These are phyloP conservation scores for Stereum hirsutum DNA, from an alignment of 1,284 basidiomycete genomes.

Conservation along the genomic window DNA sequence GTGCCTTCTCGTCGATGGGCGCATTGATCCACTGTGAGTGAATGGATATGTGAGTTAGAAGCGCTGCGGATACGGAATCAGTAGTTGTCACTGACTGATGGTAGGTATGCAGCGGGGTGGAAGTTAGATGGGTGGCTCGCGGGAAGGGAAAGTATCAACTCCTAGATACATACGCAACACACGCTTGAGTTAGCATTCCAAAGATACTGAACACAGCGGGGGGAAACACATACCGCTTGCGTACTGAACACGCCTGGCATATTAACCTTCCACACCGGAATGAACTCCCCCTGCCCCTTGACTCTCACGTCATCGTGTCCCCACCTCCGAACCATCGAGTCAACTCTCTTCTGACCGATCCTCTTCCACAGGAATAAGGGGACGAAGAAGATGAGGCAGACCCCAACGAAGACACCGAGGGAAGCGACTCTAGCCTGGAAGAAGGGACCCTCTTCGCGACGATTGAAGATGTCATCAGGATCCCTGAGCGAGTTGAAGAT, in stretches of 20 bases:
- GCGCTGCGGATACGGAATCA: background rate
- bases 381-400: constrained; percentile 28
- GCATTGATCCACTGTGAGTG: constrained; percentile 21
- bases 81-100: constrained; percentile 25
- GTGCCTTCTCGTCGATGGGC: constrained; percentile 20
- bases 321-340: constrained; percentile 31
- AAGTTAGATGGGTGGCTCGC: constrained; percentile 24
- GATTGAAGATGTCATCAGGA: constrained; percentile 5
- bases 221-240: constrained; percentile 27
- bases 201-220: too few species aligned
- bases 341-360: constrained; percentile 32
- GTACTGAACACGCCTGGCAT: constrained; percentile 32
- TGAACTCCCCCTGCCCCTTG: constrained; percentile 17
- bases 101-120: constrained; percentile 34
- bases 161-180: constrained; percentile 17
- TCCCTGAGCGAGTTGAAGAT: constrained; percentile 20
- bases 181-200: too few species aligned
- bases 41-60: background rate
- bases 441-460: constrained; percentile 7
- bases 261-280: constrained; percentile 36
- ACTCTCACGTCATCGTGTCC: constrained; percentile 28
- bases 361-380: constrained; percentile 43
- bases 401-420: constrained; percentile 28
- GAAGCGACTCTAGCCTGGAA: constrained; percentile 29
- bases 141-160: constrained; percentile 32